Base-by-base conservation (phyloP, 805 yeast genomes). In the Metschnikowia arizonensis region DNA sequence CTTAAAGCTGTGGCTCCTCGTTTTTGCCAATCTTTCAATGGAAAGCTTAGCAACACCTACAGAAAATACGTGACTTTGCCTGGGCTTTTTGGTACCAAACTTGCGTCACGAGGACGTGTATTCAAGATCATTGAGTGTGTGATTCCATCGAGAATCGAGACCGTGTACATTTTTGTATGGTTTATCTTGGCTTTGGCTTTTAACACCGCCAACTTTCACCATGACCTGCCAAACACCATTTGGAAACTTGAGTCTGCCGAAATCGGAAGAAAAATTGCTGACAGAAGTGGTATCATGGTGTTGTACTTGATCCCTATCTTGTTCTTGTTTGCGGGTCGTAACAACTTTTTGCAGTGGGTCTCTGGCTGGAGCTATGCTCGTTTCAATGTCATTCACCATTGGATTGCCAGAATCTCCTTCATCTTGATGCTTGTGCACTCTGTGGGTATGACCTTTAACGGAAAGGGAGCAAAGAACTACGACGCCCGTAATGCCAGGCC, bases 261-360 rank as follows among this genome's bases (percentile, higher is more conserved):
- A 14, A 40, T 54, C 29, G 40, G 45, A 28, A 44, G 53, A 6
- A 49, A 50, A 44, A 63, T 82, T 14, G 80, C 78, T 33, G 82
- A 79, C 53, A 66, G 87, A 54, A 54, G 81, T 1, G 85, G 81
- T 2, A 70, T 81, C 23, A 56, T 79, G 36, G 62, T 76, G 2
- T 60, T 71, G 3, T 68, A 73, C n/a, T 47, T 80, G 61, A 73
- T 63, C 62, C 87, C 88, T 3, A 59, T 79, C 36, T 50, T 81
- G 36, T 65, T 79, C 26, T 60, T 81, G 40, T 80, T 85, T 61
- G 87, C 88, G 4, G 83, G 84, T 25, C 69, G 93, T 55, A 87
- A 86, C 61, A 86, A 84, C 57, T 78, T 87, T 17, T 68, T 86
- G 56, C 74, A 77, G 50, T 67, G 65, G 58, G 44, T 82, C 4